phyloP scores from a whole-genome alignment of 306 rosid species.

The Glycine soja region DNA sequence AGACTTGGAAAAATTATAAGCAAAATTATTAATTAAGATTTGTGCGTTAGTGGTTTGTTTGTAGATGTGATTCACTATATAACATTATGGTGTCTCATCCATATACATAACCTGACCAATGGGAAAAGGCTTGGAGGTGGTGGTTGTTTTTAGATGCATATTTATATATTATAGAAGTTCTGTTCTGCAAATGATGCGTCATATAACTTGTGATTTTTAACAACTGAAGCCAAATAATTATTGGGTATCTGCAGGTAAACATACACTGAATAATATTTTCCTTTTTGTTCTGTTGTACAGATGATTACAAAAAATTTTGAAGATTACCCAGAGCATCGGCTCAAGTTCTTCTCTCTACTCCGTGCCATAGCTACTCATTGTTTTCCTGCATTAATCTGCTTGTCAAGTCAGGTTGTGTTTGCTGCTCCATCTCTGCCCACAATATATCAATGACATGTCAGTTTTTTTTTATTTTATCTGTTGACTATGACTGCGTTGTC shows the following conservation, averaged over 20 bases:
- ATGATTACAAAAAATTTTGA: slow-evolving; percentile 96
- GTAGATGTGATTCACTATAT: background rate
- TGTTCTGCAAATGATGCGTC: background rate
- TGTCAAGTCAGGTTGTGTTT: slow-evolving; percentile 84
- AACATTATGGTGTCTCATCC: background rate
- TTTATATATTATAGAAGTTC: background rate
- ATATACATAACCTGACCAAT: background rate
- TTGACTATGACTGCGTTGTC: background rate
- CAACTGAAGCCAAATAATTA: background rate
- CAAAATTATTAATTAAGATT: background rate
- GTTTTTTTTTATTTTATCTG: background rate
- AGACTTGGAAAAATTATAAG: background rate
- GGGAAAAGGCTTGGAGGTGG: background rate
- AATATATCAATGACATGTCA: background rate
- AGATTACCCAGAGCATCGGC: slow-evolving; percentile 98
- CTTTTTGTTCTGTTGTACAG: slow-evolving; percentile 48
- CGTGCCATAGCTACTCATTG: slow-evolving; percentile 96
- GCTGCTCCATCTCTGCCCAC: slow-evolving; percentile 9
- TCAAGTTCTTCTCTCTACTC: slow-evolving; percentile 93
- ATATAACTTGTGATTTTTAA: background rate
- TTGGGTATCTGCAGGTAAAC: slow-evolving; percentile 6
- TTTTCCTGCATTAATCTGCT: slow-evolving; percentile 86
- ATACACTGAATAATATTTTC: slow-evolving; percentile 9
- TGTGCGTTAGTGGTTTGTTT: background rate
- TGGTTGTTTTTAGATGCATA: background rate